Conservation (phyloP, 805 yeast genomes). For the Scheffersomyces stipitis region DNA sequence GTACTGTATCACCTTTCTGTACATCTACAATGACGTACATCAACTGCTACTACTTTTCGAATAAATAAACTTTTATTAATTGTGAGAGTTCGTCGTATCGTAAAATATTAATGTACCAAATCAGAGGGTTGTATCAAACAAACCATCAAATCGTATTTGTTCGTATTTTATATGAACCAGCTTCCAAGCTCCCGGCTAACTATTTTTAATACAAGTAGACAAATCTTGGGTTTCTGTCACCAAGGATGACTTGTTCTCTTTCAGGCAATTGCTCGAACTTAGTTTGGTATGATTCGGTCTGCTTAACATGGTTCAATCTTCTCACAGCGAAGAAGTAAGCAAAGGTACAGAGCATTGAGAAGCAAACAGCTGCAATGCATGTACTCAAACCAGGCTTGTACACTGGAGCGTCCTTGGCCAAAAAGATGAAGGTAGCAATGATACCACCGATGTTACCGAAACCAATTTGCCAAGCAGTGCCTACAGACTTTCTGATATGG, state of each 20-base stretch:
- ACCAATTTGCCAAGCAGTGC: conserved; percentile 63
- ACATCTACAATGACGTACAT: too few relatives aligned
- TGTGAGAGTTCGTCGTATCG: too few relatives aligned
- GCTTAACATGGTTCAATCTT: conserved; percentile 20
- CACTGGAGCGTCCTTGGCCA: conserved; percentile 56
- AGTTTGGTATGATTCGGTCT: conserved; percentile 23
- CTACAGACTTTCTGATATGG: conserved; percentile 58
- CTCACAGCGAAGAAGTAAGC: conserved; percentile 31
- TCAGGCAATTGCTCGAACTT: conserved; percentile 25
- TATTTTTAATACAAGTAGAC: conserved; percentile 32
- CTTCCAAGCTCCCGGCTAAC: too few relatives aligned
- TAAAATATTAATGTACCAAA: too few relatives aligned
- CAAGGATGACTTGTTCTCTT: conserved; percentile 33
- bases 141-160: too few relatives aligned
- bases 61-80: too few relatives aligned
- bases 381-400: conserved; percentile 56
- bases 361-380: conserved; percentile 47
- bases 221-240: conserved; percentile 40
- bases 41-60: too few relatives aligned
- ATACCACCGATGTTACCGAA: conserved; percentile 77
- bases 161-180: too few relatives aligned
- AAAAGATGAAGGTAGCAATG: conserved; percentile 58
- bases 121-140: too few relatives aligned
- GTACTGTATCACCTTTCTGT: too few relatives aligned
- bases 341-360: conserved; percentile 36